Percentiles rank a stretch among this genome's conserved stretches.
Evolutionary conservation across 352 stramenopile genomes (phyloP).

Genomic region (Pythium oligandrum): DNA sequence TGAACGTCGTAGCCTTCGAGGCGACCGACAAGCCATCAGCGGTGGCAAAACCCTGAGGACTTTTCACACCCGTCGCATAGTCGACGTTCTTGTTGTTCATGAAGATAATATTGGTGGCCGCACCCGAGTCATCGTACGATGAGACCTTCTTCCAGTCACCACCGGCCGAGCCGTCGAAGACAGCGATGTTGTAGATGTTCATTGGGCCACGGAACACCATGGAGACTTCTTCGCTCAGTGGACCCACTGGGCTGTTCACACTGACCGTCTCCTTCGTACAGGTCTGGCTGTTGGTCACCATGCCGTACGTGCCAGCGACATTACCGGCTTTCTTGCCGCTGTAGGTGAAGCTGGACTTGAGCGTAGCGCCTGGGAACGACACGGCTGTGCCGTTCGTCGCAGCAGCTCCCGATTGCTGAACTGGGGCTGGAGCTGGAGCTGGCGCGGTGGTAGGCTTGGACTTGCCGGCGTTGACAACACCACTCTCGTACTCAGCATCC

Average conservation of each 20-base stretch:
- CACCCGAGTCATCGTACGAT: slow-evolving; percentile 33
- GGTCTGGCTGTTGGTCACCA: slow-evolving; percentile 29
- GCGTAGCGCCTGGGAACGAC: background rate
- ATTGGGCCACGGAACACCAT: slow-evolving; percentile 65
- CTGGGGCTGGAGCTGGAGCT: background rate
- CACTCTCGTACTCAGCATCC: slow-evolving; percentile 21
- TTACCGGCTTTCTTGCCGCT: slow-evolving; percentile 42
- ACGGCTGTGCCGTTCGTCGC: background rate
- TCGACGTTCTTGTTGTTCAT: slow-evolving; percentile 80
- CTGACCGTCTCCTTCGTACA: slow-evolving; percentile 38
- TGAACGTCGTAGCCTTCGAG: slow-evolving; percentile 29
- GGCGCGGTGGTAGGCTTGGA: background rate
- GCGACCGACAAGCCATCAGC: slow-evolving; percentile 31
- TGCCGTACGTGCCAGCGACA: slow-evolving; percentile 39
- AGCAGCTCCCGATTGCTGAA: background rate
- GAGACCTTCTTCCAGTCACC: slow-evolving; percentile 42
- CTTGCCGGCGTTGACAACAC: slow-evolving; percentile 5
- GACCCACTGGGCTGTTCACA: slow-evolving; percentile 45
- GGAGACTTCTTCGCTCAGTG: slow-evolving; percentile 51
- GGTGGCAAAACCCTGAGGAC: slow-evolving; percentile 49
- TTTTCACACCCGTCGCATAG: slow-evolving; percentile 28
- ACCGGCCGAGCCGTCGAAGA: slow-evolving; percentile 25
- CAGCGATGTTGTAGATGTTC: slow-evolving; percentile 57
- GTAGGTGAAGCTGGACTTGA: slow-evolving; percentile 54
- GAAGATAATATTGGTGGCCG: slow-evolving; percentile 54